phyloP scores from a whole-genome alignment of 1,284 basidiomycete species.

The Caloboletus inedulis region DNA sequence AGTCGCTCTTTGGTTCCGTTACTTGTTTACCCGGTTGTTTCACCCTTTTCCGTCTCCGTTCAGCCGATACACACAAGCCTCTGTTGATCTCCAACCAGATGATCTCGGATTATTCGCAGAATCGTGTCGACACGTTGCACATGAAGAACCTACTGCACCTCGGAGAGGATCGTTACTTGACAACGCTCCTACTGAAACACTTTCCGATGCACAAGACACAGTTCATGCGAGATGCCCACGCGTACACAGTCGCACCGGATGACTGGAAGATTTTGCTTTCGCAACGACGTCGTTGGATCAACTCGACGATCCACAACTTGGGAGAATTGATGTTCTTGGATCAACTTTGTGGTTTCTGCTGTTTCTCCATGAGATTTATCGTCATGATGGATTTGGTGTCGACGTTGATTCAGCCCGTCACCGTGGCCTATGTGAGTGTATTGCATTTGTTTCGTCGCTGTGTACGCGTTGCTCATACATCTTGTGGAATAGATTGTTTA shows the following conservation, averaged over 20 bases:
- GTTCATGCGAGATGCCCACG: constrained; percentile 91
- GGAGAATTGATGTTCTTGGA: constrained; percentile 91
- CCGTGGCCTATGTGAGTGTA: constrained; percentile 84
- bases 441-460: not conserved
- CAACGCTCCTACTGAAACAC: constrained; percentile 92
- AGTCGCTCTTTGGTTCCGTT: constrained; percentile 94
- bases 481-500: constrained; percentile 68
- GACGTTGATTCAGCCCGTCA: constrained; percentile 87
- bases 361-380: constrained; percentile 98
- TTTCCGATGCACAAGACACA: constrained; percentile 92
- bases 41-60: constrained; percentile 89
- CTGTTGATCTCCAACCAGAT: constrained; percentile 87
- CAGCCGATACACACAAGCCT: constrained; percentile 90
- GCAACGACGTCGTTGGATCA: constrained; percentile 99
- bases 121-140: constrained; percentile 94
- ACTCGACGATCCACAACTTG: constrained; percentile 97
- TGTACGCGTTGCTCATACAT: constrained; percentile 8
- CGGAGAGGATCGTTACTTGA: constrained; percentile 98
- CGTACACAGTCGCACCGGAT: constrained; percentile 88
- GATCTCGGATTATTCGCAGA: constrained; percentile 92
- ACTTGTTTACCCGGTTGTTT: constrained; percentile 99
- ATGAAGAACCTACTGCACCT: constrained; percentile 97
- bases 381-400: constrained; percentile 94
- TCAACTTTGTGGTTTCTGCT: constrained; percentile 94
- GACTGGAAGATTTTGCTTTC: constrained; percentile 95